A percentile compares a stretch with the other conserved stretches of the same genome.
Evolutionary conservation across 2,329 filamentous ascomycete genomes (phyloP).

Genomic region (Arthrobotrys pseudoclavata): DNA sequence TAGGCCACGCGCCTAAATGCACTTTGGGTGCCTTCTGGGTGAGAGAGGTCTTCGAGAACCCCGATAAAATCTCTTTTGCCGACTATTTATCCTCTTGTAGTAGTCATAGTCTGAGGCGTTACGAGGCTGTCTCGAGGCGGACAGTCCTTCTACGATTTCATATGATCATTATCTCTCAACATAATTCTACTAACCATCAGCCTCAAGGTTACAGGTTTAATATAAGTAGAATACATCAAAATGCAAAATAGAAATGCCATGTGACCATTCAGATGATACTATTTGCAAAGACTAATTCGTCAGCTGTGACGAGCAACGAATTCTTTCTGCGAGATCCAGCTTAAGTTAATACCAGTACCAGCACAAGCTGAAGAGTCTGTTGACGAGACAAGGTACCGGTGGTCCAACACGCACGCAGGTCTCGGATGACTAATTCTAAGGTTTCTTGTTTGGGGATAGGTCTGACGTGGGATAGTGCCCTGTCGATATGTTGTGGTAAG

Average conservation of each 20-base stretch:
- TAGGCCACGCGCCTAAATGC: neutral
- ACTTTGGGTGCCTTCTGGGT: neutral
- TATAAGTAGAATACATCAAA: too few species aligned
- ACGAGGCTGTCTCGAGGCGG: neutral
- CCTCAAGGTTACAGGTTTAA: too few species aligned
- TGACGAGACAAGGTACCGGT: too few species aligned
- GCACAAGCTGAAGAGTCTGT: too few species aligned
- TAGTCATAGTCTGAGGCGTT: too few species aligned
- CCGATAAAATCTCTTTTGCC: too few species aligned
- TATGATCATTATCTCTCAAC: too few species aligned
- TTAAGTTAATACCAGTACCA: too few species aligned
- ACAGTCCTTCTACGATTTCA: neutral
- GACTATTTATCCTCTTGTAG: too few species aligned
- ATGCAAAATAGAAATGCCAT: neutral
- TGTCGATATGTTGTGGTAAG: neutral
- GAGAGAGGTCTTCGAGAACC: too few species aligned
- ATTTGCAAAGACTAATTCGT: neutral
- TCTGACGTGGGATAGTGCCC: neutral
- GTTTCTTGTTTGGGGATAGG: neutral
- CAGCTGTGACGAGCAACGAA: neutral
- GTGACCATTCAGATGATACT: neutral
- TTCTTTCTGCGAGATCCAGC: too few species aligned
- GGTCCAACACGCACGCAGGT: neutral
- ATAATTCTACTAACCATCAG: too few species aligned
- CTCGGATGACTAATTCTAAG: slow-evolving; percentile 4